These are phyloP conservation scores for Trichoderma sp. DNA, from an alignment of 2,329 filamentous ascomycete species.

Conservation along the genomic window DNA sequence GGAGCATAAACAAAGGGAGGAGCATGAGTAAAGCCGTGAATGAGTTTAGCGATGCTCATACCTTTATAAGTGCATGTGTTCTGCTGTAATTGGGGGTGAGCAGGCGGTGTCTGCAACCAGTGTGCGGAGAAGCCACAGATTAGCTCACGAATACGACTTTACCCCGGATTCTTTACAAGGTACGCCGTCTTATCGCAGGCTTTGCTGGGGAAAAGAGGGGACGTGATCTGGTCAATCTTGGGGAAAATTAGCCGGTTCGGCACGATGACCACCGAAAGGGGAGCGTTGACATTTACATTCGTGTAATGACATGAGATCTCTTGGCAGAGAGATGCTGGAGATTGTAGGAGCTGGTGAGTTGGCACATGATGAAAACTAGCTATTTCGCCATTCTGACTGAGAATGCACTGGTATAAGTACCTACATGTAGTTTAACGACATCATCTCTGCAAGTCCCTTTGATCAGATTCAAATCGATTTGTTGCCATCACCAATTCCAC, in stretches of 20 bases:
- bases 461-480: neutral
- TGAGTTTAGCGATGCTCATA: neutral
- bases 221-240: neutral
- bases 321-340: neutral
- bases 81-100: neutral
- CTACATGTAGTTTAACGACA: neutral
- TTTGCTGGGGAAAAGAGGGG: neutral
- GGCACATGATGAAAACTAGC: neutral
- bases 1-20: neutral
- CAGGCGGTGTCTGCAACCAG: neutral
- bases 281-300: neutral
- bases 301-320: neutral
- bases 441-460: neutral
- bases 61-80: neutral
- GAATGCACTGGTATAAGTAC: neutral
- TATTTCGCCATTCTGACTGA: neutral
- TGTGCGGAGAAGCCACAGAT: neutral
- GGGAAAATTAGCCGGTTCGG: neutral
- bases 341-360: neutral
- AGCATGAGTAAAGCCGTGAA: neutral
- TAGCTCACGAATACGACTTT: neutral
- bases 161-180: neutral
- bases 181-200: neutral
- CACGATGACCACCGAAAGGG: neutral
- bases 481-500: neutral